Base-by-base conservation (phyloP, 225 moss, liverwort and hornwort genomes). In the Polytrichum commune region DNA sequence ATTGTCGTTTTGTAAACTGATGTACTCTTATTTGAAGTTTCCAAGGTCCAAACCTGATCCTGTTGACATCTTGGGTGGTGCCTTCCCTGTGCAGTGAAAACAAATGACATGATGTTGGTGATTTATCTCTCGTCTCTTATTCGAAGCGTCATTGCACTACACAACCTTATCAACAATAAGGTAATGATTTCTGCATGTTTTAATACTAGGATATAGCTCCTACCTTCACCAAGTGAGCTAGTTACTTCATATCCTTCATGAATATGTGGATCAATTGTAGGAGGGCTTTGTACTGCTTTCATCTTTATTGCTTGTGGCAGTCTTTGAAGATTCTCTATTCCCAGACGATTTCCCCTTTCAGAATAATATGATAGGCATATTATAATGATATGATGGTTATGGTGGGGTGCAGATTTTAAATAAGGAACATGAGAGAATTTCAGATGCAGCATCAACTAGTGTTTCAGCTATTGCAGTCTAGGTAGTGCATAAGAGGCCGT, bases 61-160 rank as follows among this genome's bases (percentile, higher is more conserved):
- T 46, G 13, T 16, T 46, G 46, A 13, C 46, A 46, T 46, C 8
- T 35, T 35, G 35, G 35, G 35, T 33, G 33, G 33, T 35, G 16
- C 46, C 46, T 32, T 7, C 70, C 32, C 5, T 22, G 27, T 73
- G 68, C 93, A 97, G 96, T 97, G 85, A 97, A 97, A 92, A 97
- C 96, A 73, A 97, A 97, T 69, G 96, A 97, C 78, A 97, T 97
- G 96, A 97, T 97, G 96, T 88, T 97, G 80, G 93, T 97, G 75
- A 97, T 97, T 66, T 97, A 97, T 66, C 85, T 97, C 32, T 97
- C 96, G 29, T 92, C 96, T 20, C 93, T 97, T 68, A 97, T 97
- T 71, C 96, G 96, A 64, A 92, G 93, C 73, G 93, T 97, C 53
- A 90, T 97, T 76, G 96, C 96, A 10, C 82, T 97, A 67, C 96